Evolutionary conservation across 2,329 filamentous ascomycete species (phyloP).

Genomic region (Fulvia fulva): DNA sequence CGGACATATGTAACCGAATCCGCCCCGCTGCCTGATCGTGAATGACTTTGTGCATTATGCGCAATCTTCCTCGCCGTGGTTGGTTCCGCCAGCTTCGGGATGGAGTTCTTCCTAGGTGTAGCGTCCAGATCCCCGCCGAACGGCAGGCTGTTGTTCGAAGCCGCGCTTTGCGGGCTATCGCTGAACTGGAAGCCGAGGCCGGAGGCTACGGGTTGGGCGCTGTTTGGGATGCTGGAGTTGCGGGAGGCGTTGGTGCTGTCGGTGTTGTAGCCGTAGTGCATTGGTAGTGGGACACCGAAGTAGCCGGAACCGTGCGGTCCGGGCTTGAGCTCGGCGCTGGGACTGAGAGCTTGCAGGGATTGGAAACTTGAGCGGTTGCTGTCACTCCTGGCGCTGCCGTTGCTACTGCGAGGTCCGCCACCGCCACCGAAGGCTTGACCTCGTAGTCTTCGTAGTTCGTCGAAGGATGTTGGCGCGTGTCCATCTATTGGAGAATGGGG

Average conservation of each 20-base stretch:
- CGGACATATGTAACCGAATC: constrained; percentile 67
- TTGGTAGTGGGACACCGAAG: constrained; percentile 21
- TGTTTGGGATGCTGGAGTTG: constrained; percentile 15
- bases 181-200: constrained; percentile 8
- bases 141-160: constrained; percentile 13
- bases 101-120: constrained; percentile 18
- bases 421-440: constrained; percentile 51
- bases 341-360: constrained; percentile 13
- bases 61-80: constrained; percentile 21
- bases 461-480: constrained; percentile 24
- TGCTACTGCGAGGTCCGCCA: constrained; percentile 35
- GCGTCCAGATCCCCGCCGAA: constrained; percentile 20
- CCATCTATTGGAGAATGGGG: constrained; percentile 28
- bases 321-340: constrained; percentile 9
- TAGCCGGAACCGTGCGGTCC: constrained; percentile 10
- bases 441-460: constrained; percentile 38
- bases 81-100: constrained; percentile 11
- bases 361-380: constrained; percentile 22
- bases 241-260: constrained; percentile 20
- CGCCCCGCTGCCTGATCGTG: constrained; percentile 49
- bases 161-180: constrained; percentile 18
- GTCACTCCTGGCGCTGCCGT: constrained; percentile 10
- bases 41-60: constrained; percentile 11
- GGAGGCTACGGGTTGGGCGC: constrained; percentile 4
- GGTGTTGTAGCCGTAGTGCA: constrained; percentile 24